Evolutionary conservation across 495 filamentous ascomycete species (phyloP).

Genomic region (Neurospora africana): DNA sequence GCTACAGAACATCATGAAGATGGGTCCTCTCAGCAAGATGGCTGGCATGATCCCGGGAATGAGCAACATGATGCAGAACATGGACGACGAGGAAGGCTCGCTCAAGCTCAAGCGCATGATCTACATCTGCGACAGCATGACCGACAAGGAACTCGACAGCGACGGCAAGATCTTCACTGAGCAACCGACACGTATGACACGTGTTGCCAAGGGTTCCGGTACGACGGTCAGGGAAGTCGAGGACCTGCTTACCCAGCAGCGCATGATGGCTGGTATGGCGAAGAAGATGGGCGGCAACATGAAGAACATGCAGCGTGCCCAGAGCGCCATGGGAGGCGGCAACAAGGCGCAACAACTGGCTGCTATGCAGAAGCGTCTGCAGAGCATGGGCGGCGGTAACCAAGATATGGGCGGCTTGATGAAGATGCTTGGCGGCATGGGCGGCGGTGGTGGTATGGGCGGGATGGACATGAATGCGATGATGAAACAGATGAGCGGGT

Average conservation of each 20-base stretch:
- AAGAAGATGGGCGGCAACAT: slow-evolving; percentile 96
- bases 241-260: slow-evolving; percentile 91
- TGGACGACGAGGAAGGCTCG: slow-evolving; percentile 92
- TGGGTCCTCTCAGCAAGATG: slow-evolving; percentile 95
- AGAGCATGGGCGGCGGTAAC: slow-evolving; percentile 74
- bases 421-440: slow-evolving; percentile 63
- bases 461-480: slow-evolving; percentile 75
- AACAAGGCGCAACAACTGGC: slow-evolving; percentile 92
- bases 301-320: slow-evolving; percentile 91
- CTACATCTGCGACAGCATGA: slow-evolving; percentile 98
- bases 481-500: slow-evolving; percentile 75
- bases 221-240: slow-evolving; percentile 92
- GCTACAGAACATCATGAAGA: slow-evolving; percentile 97
- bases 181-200: slow-evolving; percentile 87
- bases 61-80: slow-evolving; percentile 80
- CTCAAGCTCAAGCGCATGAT: slow-evolving; percentile 95
- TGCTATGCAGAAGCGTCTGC: slow-evolving; percentile 91
- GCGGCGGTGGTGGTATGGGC: slow-evolving; percentile 44
- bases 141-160: slow-evolving; percentile 81
- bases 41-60: slow-evolving; percentile 98
- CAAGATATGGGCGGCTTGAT: slow-evolving; percentile 75
- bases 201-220: slow-evolving; percentile 79
- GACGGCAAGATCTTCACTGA: slow-evolving; percentile 92
- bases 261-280: slow-evolving; percentile 98
- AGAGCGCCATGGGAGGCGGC: slow-evolving; percentile 74